These are phyloP conservation scores for Austroboletus novae-zelandiae DNA, from an alignment of 1,284 basidiomycete species.

Conservation along the genomic window DNA sequence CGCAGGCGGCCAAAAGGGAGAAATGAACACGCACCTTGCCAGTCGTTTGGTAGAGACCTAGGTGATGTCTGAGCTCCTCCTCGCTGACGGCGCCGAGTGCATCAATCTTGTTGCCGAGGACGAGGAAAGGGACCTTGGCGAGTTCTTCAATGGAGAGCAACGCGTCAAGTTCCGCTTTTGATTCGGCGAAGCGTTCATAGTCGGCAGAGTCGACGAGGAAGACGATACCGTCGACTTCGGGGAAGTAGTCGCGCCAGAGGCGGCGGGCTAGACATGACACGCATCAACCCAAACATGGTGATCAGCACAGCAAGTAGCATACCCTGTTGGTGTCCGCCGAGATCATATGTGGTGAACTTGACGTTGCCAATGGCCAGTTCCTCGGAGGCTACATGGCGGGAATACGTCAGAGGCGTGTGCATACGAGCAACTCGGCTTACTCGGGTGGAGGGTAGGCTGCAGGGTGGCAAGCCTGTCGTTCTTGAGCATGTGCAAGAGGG, in stretches of 20 bases:
- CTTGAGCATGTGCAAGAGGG: slow-evolving; percentile 99
- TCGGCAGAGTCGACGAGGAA: slow-evolving; percentile 98
- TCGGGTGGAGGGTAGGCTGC: slow-evolving; percentile 99
- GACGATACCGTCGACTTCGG: slow-evolving; percentile 98
- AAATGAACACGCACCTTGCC: slow-evolving; percentile 75
- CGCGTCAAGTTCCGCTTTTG: slow-evolving; percentile 95
- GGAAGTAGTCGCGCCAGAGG: slow-evolving; percentile 99
- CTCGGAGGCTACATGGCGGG: slow-evolving; percentile 76
- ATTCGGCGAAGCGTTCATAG: slow-evolving; percentile 93
- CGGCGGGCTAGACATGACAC: slow-evolving; percentile 72
- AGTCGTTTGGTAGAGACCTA: slow-evolving; percentile 98
- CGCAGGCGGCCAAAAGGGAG: background rate
- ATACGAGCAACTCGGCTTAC: slow-evolving; percentile 45
- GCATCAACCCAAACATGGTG: slow-evolving; percentile 4
- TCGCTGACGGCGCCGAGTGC: slow-evolving; percentile 97
- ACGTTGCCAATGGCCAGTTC: slow-evolving; percentile 98
- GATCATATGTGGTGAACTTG: slow-evolving; percentile 98
- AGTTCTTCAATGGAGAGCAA: slow-evolving; percentile 94
- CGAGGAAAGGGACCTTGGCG: slow-evolving; percentile 95
- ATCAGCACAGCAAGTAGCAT: slow-evolving; percentile 24
- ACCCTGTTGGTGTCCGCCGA: slow-evolving; percentile 98
- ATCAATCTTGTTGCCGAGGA: slow-evolving; percentile 99
- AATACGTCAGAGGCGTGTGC: background rate
- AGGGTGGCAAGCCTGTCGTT: slow-evolving; percentile 97
- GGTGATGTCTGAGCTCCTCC: slow-evolving; percentile 93